Base-by-base conservation (phyloP, 2,329 filamentous ascomycete species). In the Canariomyces notabilis region DNA sequence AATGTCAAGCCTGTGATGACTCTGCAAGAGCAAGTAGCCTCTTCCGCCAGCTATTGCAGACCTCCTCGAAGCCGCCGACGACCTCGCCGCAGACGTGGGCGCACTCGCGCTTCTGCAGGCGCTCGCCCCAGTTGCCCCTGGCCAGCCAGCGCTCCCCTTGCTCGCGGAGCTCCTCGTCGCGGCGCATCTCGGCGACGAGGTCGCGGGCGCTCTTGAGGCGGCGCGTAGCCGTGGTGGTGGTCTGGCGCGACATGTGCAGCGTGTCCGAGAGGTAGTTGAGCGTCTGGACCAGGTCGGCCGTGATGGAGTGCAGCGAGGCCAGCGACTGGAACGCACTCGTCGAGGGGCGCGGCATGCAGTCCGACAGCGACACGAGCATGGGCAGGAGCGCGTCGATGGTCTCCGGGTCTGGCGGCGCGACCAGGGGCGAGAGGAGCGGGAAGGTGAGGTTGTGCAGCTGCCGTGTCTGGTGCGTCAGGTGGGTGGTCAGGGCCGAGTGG, bases 161-260 rank as follows among this genome's bases (percentile, higher is more conserved):
- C 59, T 95, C 89, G 40, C 83, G 80, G 23, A 83, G 74, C 58
- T 95, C 89, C 49, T 88, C 83, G 59, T 97, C 93, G 48, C 80
- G 79, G 53, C 83, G 79, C 72, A 96, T 83, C 58, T 96, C 91
- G 2, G 83, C 80, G 1, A 97, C 84, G 50, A 95, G 80, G 62
- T 95, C 90, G 57, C 85, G 87, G 6, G 88, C 89, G 29, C 82
- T 87, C 56, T 85, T 84, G 42, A 98, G 71, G 36, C 89, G 79
- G 45, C 93, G 76, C 2, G 85, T 83, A 2, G 91, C 93, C 8
- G 85, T 85, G 3, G 82, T 85, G 0, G 88, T 93, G 1, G 87
- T 86, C 66, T 97, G 91, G 11, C 89, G 83, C 23, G 86, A 89
- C 84, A 97, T 95, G 66, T 97, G 91, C 26, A 98, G 74, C 3